Conservation (phyloP, 257 asterid genomes). For the Cordia subcordata region DNA sequence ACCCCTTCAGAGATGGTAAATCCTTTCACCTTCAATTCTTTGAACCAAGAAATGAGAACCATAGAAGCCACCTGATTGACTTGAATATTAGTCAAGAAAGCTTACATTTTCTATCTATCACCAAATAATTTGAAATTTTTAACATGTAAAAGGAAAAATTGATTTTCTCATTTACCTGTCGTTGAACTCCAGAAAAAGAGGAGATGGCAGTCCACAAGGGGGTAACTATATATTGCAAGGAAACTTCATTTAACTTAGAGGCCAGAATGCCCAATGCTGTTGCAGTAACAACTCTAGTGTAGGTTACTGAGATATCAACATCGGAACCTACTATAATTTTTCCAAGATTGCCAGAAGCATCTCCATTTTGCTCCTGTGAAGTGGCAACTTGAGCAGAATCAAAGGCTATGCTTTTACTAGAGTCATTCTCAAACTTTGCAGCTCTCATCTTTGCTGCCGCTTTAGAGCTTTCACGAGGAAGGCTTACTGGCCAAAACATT, state of each 20-base stretch:
- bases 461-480: conserved; percentile 93
- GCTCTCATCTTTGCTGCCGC: conserved; percentile 99
- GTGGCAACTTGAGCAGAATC: conserved; percentile 40
- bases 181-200: conserved; percentile 91
- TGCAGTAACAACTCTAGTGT: conserved; percentile 86
- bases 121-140: background rate
- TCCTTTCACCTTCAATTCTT: conserved; percentile 49
- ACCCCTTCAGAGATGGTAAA: conserved; percentile 40
- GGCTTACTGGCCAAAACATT: conserved; percentile 96
- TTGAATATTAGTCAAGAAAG: conserved; percentile 3
- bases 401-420: conserved; percentile 34
- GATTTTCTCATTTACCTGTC: conserved; percentile 53
- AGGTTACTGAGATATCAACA: conserved; percentile 79
- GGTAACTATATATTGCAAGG: conserved; percentile 64
- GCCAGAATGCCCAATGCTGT: conserved; percentile 82
- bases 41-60: conserved; percentile 92
- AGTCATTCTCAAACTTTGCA: conserved; percentile 57
- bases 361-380: conserved; percentile 55
- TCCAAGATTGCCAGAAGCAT: conserved; percentile 46
- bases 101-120: background rate
- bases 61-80: conserved; percentile 75
- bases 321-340: conserved; percentile 93
- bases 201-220: conserved; percentile 82
- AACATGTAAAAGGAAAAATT: too few relatives aligned
- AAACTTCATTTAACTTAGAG: conserved; percentile 57